Evolutionary conservation across 139 green algal genomes (phyloP), one percentile per base, ranked within the genome.

Genomic region (Astrephomene gubernaculifera): DNA sequence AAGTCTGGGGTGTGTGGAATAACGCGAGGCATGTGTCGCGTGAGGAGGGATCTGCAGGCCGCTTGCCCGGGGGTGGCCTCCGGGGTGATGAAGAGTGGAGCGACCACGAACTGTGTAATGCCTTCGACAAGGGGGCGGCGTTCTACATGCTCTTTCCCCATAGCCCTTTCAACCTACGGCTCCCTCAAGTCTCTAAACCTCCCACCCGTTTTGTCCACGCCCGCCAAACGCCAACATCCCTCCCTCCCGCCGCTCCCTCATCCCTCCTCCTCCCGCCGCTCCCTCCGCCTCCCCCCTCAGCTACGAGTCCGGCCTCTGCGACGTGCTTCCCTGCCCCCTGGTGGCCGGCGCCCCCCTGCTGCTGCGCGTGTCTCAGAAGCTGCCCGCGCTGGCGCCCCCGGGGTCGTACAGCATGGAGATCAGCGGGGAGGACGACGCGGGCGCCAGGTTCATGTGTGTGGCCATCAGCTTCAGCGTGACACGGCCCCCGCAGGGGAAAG

Each of bases 381-480:
- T 84, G 63, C 78, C 78, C 3, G 43, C 21, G 33, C 78, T 84
- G 60, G 78, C 60, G 78, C 78, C 78, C 21, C 78, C 78, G 31
- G 78, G 78, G 43, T 35, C 78, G 0, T 84, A 84, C 60, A 35
- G 12, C 2, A 63, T 84, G 78, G 31, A 84, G 63, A 84, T 84
- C n/a, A 74, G 31, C 2, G 78, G 78, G 1, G 78, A 84, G 43
- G 78, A 74, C 22, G 61, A 17, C 5, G 43, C 3, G 19, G 60
- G 78, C 17, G 31, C 0, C 0, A 41, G 78, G 22, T 84, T 84
- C 78, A 84, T 84, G 78, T 84, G 78, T 24, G 78, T 84, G 38
- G 49, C 36, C 27, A 41, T 82, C 38, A 44, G 27, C 38, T 82
- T 82, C 38, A 44, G 36, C 31, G 54, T 82, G 25, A n/a, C 75